Base-by-base conservation (phyloP, 2,329 filamentous ascomycete species). In the Aspergillus costaricaensis region DNA sequence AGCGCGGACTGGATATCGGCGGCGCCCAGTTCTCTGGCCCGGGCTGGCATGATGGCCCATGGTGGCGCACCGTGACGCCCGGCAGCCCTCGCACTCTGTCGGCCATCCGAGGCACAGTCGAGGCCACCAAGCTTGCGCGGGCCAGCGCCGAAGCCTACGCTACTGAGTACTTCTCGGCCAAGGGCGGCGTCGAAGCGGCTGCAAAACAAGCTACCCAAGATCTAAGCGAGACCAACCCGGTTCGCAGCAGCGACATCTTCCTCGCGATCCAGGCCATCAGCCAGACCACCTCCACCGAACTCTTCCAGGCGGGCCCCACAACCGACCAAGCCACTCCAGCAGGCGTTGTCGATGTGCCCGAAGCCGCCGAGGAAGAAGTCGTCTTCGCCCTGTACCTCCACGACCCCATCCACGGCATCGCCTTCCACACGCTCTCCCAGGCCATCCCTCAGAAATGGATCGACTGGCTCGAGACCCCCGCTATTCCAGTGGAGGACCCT, bases 201-300 rank as follows among this genome's bases (percentile, higher is more conserved):
- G 91, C 91, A 62, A 87, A 89, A 70, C 86, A 91, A 57, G 92
- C 92, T 0, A 89, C 90, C 0, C 88, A 96, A 75, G 85, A 88
- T 2, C 78, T 96, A 43, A 92, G 87, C 77, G 91, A 96, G 75
- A 86, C 83, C 44, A 98, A 97, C 74, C 94, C 95, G 0, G 92
- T 96, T 12, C 87, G 95, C 59, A 96, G 90, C 72, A 96, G 91
- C 61, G 92, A 99, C 74, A 91, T 99, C 64, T 99, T 99, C 83
- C 83, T 99, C 32, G 87, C 93, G n/a, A 88, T 99, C 36, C 95
- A 99, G 79, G 92, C 95, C 9, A 86, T 98, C 69, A 84, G 81
- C 55, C 85, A 90, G 64, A 83, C 86, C 8, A 80, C 80, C 1
- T 86, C 90, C 62, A 80, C 83, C 58, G 84, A 86, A 1, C 80